Base-by-base conservation (phyloP, 1,139 yeast genomes). In the Saccharomyces hybrid region DNA sequence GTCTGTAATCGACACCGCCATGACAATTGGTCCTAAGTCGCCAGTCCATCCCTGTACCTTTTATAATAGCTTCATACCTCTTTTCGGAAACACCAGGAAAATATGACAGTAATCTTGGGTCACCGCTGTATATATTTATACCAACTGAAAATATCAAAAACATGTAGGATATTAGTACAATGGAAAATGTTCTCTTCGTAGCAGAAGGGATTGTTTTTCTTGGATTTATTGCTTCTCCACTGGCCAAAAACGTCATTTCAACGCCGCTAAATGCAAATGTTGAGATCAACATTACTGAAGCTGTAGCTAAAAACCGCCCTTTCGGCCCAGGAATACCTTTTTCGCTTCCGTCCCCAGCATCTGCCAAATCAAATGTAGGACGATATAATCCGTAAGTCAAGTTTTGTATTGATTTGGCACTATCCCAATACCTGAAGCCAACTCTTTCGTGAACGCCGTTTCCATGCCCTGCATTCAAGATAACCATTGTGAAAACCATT, bases 171-270 rank as follows among this genome's bases (percentile, higher is more conserved):
- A 84, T 67, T 24, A 84, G 64, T 47, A 88, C 80, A 62, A 93
- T 76, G 79, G 84, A 81, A 60, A 85, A 85, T 5, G 88, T 87
- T 60, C 84, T 76, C 61, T 76, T 81, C 3, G 93, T 86, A 0
- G 96, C 95, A 9, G 83, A 79, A 1, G 95, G 95, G 42, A 88
- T 75, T 0, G 93, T 82, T 55, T 78, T 80, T 57, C 96, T 76
- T 0, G 96, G 96, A 62, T 87, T 84, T 55, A 84, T 75, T 3
- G 93, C 88, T 69, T 89, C 96, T 61, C 93, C 89, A n/a, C 93
- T 91, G 1, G 95, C 90, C 56, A 88, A 80, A 61, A 87, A 84
- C 27, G 88, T 90, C 63, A 85, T 81, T 64, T 88, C 95, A 0
- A 90, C 84, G 1, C 96, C 96, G 58, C 86, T 81, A 63, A 83